Conservation (phyloP, 371 early-diverging fungal genomes). For the Lichtheimia corymbifera region DNA sequence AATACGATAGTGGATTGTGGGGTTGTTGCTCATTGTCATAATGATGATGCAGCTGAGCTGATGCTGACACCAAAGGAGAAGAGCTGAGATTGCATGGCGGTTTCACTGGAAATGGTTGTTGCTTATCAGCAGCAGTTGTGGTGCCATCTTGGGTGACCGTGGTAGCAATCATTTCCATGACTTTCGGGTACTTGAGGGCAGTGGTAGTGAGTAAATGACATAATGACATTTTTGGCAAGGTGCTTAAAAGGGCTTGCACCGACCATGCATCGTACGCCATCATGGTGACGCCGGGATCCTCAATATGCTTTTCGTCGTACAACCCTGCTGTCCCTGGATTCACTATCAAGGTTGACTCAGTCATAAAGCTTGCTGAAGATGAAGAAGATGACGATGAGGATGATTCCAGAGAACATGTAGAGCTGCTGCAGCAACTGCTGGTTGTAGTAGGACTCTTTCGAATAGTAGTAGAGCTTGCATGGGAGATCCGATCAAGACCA, state of each 20-base stretch:
- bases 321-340: slow-evolving; percentile 9
- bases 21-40: background rate
- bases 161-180: slow-evolving; percentile 22
- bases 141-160: slow-evolving; percentile 1
- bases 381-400: slow-evolving; percentile 6
- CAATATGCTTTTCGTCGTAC: slow-evolving; percentile 10
- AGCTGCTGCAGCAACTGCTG: slow-evolving; percentile 3
- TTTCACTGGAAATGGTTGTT: background rate
- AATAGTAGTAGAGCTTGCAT: background rate
- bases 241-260: slow-evolving; percentile 25
- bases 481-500: slow-evolving; percentile 20
- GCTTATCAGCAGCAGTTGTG: background rate
- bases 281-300: slow-evolving; percentile 9
- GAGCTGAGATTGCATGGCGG: too few species aligned
- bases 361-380: slow-evolving; percentile 16
- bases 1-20: background rate
- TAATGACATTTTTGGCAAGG: slow-evolving; percentile 30
- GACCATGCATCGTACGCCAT: slow-evolving; percentile 20
- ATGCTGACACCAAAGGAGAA: too few species aligned
- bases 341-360: slow-evolving; percentile 28
- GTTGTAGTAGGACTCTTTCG: background rate
- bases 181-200: slow-evolving; percentile 17
- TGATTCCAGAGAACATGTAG: slow-evolving; percentile 4
- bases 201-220: slow-evolving; percentile 33
- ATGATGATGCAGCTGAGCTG: too few species aligned